Conservation (phyloP, 2,329 filamentous ascomycete genomes). For the Knoxdaviesia capensis region DNA sequence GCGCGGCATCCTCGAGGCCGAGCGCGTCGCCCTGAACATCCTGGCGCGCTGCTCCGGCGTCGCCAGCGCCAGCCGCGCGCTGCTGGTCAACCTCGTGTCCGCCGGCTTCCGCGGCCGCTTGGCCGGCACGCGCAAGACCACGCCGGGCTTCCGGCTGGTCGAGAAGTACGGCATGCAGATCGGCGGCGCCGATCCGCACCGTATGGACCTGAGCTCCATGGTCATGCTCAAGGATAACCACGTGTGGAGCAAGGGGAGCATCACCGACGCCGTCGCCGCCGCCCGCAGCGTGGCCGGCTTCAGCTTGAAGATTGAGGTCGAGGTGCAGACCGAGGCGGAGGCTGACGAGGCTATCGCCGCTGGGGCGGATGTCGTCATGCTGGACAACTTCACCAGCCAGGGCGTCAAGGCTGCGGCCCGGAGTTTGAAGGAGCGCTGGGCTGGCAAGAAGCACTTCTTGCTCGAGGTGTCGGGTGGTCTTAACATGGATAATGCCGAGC, state of each 20-base stretch:
- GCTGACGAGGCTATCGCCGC: constrained; percentile 81
- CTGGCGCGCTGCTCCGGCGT: constrained; percentile 83
- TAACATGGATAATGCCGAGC: constrained; percentile 62
- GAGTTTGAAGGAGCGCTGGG: constrained; percentile 64
- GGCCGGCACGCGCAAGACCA: constrained; percentile 94
- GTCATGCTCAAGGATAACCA: constrained; percentile 99
- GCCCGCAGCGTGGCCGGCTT: constrained; percentile 77
- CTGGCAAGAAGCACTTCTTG: constrained; percentile 50
- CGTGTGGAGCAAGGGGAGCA: constrained; percentile 77
- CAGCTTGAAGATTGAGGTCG: constrained; percentile 79
- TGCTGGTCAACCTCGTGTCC: constrained; percentile 33
- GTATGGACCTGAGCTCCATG: constrained; percentile 84
- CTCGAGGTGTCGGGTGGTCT: constrained; percentile 87
- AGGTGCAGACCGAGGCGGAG: constrained; percentile 73
- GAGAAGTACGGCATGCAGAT: constrained; percentile 98
- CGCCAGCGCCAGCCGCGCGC: constrained; percentile 43
- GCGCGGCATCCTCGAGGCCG: constrained; percentile 63
- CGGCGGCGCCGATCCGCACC: constrained; percentile 77
- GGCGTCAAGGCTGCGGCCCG: constrained; percentile 56
- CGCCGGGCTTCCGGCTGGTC: constrained; percentile 81
- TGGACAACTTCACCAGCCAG: constrained; percentile 81
- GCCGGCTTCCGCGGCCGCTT: constrained; percentile 66
- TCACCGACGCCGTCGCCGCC: constrained; percentile 65
- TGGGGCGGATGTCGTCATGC: constrained; percentile 89
- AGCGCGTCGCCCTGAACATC: constrained; percentile 80